Base-by-base conservation (phyloP, 306 rosid species). In the Astragalus membranaceus region DNA sequence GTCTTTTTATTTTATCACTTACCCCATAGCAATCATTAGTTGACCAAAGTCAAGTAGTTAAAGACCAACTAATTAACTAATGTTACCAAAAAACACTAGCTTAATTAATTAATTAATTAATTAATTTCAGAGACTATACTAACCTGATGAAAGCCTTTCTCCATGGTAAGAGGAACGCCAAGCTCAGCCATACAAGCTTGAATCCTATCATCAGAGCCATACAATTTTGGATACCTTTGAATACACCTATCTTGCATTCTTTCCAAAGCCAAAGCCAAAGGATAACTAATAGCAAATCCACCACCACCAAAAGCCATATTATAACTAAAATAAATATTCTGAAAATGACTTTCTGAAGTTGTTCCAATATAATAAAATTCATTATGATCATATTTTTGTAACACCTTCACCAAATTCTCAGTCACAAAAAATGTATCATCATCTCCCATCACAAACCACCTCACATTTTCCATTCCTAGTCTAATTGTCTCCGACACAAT, bases 141-240 rank as follows among this genome's bases (percentile, higher is more conserved):
- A 30, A 89, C 96, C 89, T 89, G 93, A 67, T 89, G 93, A 74
- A 89, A 89, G 8, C 96, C 96, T 42, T 50, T 56, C 26, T 89
- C 88, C 32, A 14, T 68, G 60, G 96, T 85, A 50, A 89, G 89
- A 8, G 93, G 96, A 36, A 89, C 85, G 30, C 96, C 96, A 13
- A 89, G 86, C 75, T 87, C 92, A 8, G 89, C 83, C 92, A 87
- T 83, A 44, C 92, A 89, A 52, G 96, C 96, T n/a, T 85, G 96
- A 54, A 89, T 74, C 78, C 88, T 59, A 30, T 84, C 89, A 72
- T 89, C 93, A 1, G 96, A 89, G 8, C 89, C 85, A 61, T 57
- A 89, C 82, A 85, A 70, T 8, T 43, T 32, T 0, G 93, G 88
- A 56, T 87, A 87, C 64, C 88, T 82, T 60, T 65, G 65, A 0